These are phyloP conservation scores for Hypoxylon cercidicola DNA, from an alignment of 495 filamentous ascomycete genomes.

Conservation along the genomic window DNA sequence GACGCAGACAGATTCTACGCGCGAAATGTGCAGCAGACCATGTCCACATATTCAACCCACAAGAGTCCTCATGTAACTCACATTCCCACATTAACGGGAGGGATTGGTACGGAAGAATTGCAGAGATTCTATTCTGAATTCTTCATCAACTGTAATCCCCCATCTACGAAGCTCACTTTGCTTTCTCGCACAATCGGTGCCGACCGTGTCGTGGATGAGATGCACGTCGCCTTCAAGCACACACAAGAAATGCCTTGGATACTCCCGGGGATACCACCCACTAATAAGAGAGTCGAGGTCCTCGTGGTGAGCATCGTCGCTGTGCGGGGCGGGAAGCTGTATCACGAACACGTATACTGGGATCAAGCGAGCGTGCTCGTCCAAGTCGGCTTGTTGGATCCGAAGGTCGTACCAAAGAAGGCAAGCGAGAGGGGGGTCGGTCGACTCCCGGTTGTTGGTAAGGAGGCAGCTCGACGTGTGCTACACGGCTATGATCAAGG, in stretches of 20 bases:
- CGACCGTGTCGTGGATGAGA: slow-evolving; percentile 58
- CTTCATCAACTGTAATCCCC: slow-evolving; percentile 70
- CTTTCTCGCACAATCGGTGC: slow-evolving; percentile 68
- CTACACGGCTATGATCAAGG: slow-evolving; percentile 56
- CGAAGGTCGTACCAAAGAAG: slow-evolving; percentile 57
- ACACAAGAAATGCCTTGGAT: slow-evolving; percentile 76
- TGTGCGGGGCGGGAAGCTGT: slow-evolving; percentile 69
- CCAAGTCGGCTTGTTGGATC: slow-evolving; percentile 75
- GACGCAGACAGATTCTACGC: slow-evolving; percentile 60
- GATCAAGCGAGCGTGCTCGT: slow-evolving; percentile 80
- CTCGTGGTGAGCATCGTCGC: slow-evolving; percentile 58
- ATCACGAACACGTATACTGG: slow-evolving; percentile 80
- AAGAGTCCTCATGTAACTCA: slow-evolving; percentile 64
- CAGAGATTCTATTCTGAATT: slow-evolving; percentile 74
- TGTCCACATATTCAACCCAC: slow-evolving; percentile 63
- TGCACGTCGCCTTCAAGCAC: slow-evolving; percentile 68
- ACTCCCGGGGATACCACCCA: slow-evolving; percentile 74
- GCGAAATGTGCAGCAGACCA: slow-evolving; percentile 55
- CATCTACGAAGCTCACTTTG: slow-evolving; percentile 68
- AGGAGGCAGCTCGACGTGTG: slow-evolving; percentile 71
- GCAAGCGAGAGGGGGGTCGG: slow-evolving; percentile 57
- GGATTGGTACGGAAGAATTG: slow-evolving; percentile 69
- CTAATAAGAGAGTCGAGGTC: slow-evolving; percentile 51
- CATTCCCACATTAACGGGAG: slow-evolving; percentile 66
- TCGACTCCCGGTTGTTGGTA: slow-evolving; percentile 71